Evolutionary conservation across 2,329 filamentous ascomycete genomes (phyloP).

Genomic region (Purpureocillium lavendulum): DNA sequence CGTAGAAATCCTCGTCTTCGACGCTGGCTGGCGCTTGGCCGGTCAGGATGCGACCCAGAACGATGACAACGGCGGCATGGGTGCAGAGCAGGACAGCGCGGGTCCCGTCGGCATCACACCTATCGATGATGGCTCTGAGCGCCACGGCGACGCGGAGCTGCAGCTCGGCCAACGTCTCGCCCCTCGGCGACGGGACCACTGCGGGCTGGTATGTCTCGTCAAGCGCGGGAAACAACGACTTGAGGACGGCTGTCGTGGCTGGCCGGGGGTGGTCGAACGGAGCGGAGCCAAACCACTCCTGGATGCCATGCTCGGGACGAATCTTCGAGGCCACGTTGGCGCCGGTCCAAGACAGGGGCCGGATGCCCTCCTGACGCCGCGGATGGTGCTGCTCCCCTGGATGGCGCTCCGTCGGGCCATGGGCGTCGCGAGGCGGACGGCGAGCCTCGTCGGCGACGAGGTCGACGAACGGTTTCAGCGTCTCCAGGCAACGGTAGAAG

Average conservation of each 20-base stretch:
- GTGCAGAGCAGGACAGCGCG: slow-evolving; percentile 73
- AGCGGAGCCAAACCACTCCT: slow-evolving; percentile 88
- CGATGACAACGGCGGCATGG: slow-evolving; percentile 85
- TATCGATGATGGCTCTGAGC: slow-evolving; percentile 60
- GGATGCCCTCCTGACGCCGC: neutral
- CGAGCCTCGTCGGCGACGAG: slow-evolving; percentile 2
- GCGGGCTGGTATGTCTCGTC: slow-evolving; percentile 49
- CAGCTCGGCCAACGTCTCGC: slow-evolving; percentile 72
- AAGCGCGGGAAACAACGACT: slow-evolving; percentile 57
- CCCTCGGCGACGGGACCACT: slow-evolving; percentile 59
- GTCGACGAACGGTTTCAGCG: slow-evolving; percentile 60
- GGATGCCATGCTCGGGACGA: slow-evolving; percentile 49
- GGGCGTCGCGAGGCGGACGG: neutral
- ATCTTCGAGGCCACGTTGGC: slow-evolving; percentile 25
- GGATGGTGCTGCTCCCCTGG: neutral
- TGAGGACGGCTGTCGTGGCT: slow-evolving; percentile 54
- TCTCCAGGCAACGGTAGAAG: slow-evolving; percentile 84
- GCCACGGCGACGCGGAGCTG: slow-evolving; percentile 71
- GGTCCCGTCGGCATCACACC: slow-evolving; percentile 62
- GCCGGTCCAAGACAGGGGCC: neutral
- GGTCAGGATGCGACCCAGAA: slow-evolving; percentile 74
- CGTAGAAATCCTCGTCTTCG: slow-evolving; percentile 70
- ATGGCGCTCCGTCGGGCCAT: neutral
- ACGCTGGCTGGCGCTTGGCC: slow-evolving; percentile 65
- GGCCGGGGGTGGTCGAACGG: slow-evolving; percentile 79